Evolutionary conservation across 1,284 basidiomycete genomes (phyloP).

Genomic region (Apiotrichum porosum): DNA sequence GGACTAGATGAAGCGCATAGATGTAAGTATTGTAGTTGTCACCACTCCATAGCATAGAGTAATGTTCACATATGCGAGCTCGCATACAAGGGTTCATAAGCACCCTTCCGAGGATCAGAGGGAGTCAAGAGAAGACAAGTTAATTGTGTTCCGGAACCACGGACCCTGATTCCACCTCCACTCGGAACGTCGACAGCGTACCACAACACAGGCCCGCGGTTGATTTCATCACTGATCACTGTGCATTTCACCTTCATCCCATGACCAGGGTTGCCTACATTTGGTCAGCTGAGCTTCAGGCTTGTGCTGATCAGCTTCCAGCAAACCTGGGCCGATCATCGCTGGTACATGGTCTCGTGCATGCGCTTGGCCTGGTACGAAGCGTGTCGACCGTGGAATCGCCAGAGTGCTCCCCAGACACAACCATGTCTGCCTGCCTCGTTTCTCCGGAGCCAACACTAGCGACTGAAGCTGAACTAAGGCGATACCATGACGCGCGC

Average conservation of each 20-base stretch:
- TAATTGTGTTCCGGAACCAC: too few relatives aligned
- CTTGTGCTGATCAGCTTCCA: conserved; percentile 56
- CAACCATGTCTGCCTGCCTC: conserved; percentile 5
- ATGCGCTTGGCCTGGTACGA: conserved; percentile 56
- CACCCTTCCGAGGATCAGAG: too few relatives aligned
- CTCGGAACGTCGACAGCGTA: too few relatives aligned
- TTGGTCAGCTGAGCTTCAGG: conserved; percentile 34
- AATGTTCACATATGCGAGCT: too few relatives aligned
- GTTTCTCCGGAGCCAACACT: conserved; percentile 25
- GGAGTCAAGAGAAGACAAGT: too few relatives aligned
- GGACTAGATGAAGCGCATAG: background rate
- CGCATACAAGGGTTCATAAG: too few relatives aligned
- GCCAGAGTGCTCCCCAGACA: background rate
- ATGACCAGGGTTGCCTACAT: conserved; percentile 23
- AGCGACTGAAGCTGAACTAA: conserved; percentile 38
- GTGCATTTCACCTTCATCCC: too few relatives aligned
- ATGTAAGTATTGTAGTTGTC: too few relatives aligned
- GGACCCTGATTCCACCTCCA: too few relatives aligned
- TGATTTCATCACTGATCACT: too few relatives aligned
- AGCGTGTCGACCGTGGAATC: too few relatives aligned
- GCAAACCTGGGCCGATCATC: conserved; percentile 75
- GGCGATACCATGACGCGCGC: conserved; percentile 46
- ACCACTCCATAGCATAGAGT: background rate
- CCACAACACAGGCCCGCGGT: too few relatives aligned
- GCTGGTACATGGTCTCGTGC: conserved; percentile 69